Conservation (phyloP, 495 filamentous ascomycete species). For the Immersiella caudata region DNA sequence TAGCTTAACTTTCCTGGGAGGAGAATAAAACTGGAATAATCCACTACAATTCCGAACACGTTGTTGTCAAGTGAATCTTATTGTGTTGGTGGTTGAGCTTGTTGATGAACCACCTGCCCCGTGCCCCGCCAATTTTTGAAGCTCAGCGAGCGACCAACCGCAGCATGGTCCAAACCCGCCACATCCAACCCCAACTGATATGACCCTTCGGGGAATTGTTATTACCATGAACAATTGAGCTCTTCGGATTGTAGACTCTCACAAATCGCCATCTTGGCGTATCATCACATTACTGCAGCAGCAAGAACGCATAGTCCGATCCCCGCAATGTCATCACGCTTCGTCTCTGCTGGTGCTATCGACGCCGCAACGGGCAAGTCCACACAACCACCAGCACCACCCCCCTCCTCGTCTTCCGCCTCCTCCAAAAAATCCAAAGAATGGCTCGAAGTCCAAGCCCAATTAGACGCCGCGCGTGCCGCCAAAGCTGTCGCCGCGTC, state of each 20-base stretch:
- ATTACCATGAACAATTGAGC: no score
- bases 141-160: no score
- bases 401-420: constrained; percentile 10
- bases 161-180: no score
- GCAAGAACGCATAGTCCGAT: not conserved
- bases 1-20: not conserved
- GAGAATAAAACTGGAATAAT: not conserved
- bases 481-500: constrained; percentile 62
- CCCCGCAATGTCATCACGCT: constrained; percentile 71
- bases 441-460: constrained; percentile 76
- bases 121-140: not conserved
- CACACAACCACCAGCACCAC: constrained; percentile 12
- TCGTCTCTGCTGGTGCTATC: constrained; percentile 83
- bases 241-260: no score
- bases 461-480: constrained; percentile 65
- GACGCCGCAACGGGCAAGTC: constrained; percentile 54
- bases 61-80: no score
- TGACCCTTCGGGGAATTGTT: no score
- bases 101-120: not conserved
- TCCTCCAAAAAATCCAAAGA: constrained; percentile 30
- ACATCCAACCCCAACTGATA: no score
- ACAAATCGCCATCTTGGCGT: no score
- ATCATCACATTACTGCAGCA: not conserved
- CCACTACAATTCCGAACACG: not conserved
- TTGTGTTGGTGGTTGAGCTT: no score